Conservation (phyloP, 1,284 basidiomycete species). For the Ceratobasidium sp. region DNA sequence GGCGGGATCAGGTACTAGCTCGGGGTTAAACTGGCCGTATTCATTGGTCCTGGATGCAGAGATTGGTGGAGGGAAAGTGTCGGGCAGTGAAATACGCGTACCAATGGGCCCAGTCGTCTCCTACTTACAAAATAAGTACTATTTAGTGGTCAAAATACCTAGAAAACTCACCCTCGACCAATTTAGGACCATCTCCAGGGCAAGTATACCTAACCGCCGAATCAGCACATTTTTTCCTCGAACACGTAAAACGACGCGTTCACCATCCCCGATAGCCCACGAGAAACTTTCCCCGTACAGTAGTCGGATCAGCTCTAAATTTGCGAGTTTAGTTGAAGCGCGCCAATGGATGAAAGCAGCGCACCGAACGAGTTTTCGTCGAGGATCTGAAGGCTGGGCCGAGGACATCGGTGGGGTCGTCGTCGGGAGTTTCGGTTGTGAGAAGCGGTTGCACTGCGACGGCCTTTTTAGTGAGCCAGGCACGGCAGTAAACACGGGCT, state of each 20-base stretch:
- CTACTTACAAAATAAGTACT: neutral
- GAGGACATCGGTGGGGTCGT: conserved; percentile 9
- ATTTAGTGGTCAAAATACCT: conserved; percentile 54
- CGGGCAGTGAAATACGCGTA: conserved; percentile 56
- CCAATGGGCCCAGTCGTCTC: conserved; percentile 26
- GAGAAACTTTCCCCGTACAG: conserved; percentile 76
- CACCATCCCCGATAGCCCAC: conserved; percentile 86
- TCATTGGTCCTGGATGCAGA: conserved; percentile 73
- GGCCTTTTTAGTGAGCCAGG: conserved; percentile 11
- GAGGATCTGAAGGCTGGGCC: conserved; percentile 27
- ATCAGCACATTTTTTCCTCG: neutral
- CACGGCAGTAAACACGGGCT: neutral
- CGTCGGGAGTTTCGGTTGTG: neutral
- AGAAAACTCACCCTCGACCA: conserved; percentile 73
- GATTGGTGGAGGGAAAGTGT: conserved; percentile 65
- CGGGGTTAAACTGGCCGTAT: conserved; percentile 37
- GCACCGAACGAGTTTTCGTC: conserved; percentile 10
- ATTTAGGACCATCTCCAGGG: conserved; percentile 68
- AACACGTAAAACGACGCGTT: conserved; percentile 45
- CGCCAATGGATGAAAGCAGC: neutral
- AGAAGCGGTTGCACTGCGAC: neutral
- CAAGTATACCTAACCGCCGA: conserved; percentile 76
- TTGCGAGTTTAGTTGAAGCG: neutral
- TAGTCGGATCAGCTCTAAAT: conserved; percentile 57
- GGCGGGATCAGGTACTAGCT: conserved; percentile 28